Base-by-base conservation (phyloP, 1,139 yeast genomes). In the Saccharomyces hybrid region DNA sequence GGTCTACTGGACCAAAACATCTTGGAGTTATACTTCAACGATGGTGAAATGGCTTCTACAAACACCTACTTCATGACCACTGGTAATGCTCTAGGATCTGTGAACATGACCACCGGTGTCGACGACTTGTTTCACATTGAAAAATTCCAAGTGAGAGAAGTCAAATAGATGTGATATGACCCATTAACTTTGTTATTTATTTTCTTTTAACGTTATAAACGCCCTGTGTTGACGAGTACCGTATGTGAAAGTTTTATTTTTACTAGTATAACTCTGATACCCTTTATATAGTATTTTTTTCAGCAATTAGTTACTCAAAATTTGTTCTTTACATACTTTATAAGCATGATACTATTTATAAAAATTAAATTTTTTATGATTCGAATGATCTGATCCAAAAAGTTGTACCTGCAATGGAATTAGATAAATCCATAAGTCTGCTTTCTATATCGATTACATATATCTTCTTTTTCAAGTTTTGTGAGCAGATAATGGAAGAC, bases 1-100 rank as follows among this genome's bases (percentile, higher is more conserved):
- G 73, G 70, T 48, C 53, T 70, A 24, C 58, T 68, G 29, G 73
- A 70, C 52, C 60, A 62, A 49, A 65, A 66, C 51, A 59, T 68
- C 47, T 28, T 64, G 21, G 73, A 70, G 54, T 48, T 70, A n/a
- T 69, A 59, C 58, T 63, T 68, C 60, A 66, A 68, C 54, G 63
- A 68, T 49, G 70, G 71, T 34, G 58, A 65, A 2, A 47, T 53
- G 21, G 59, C 64, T 4, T 56, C 63, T 12, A 67, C 71, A 11
- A 64, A 65, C 54, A 56, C 60, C 7, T 66, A 64, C 60, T 68
- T 66, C 60, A 55, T 62, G 31, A 53, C 55, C 4, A 57, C 59
- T 3, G 62, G 60, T 8, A 55, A 56, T 51, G 54, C 57, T 47
- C 55, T 64, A 9, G 57, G 62, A 21, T 47, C 53, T 27, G 49